phyloP scores from a whole-genome alignment of 805 yeast genomes.

The Yarrowia keelungensis region DNA sequence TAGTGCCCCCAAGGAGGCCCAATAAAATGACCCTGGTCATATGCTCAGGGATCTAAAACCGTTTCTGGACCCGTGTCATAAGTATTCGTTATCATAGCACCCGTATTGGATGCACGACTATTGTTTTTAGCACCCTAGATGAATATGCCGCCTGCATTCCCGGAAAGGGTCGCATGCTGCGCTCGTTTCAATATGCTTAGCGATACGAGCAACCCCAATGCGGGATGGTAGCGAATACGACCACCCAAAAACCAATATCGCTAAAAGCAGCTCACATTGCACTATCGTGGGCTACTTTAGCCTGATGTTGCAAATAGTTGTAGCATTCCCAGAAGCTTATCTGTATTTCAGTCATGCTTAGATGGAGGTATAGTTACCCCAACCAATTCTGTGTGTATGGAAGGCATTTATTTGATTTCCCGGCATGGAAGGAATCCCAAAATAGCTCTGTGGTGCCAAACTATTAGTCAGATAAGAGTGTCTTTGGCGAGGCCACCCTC shows the following conservation, averaged over 20 bases:
- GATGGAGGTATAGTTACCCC: conserved; percentile 11
- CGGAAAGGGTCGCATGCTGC: background rate
- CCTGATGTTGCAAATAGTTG: conserved; percentile 18
- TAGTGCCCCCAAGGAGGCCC: background rate
- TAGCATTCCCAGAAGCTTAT: conserved; percentile 10
- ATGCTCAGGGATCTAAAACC: background rate
- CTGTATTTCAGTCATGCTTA: conserved; percentile 10
- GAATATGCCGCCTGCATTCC: too few relatives aligned
- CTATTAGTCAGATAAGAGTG: too few relatives aligned
- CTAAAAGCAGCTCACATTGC: background rate
- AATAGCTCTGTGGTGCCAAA: background rate
- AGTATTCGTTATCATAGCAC: background rate
- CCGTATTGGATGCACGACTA: background rate
- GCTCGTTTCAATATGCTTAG: background rate
- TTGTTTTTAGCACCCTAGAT: too few relatives aligned
- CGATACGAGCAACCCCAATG: background rate
- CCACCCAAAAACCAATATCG: conserved; percentile 3
- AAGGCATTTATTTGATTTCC: background rate
- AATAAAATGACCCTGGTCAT: background rate
- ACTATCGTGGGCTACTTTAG: conserved; percentile 18
- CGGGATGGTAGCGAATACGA: conserved; percentile 2
- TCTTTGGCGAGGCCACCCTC: too few relatives aligned
- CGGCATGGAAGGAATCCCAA: background rate
- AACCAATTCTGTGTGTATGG: conserved; percentile 15
- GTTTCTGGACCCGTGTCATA: conserved; percentile 2